These are phyloP conservation scores for Pulveroboletus sp. DNA, from an alignment of 768 basidiomycete genomes.

Conservation along the genomic window DNA sequence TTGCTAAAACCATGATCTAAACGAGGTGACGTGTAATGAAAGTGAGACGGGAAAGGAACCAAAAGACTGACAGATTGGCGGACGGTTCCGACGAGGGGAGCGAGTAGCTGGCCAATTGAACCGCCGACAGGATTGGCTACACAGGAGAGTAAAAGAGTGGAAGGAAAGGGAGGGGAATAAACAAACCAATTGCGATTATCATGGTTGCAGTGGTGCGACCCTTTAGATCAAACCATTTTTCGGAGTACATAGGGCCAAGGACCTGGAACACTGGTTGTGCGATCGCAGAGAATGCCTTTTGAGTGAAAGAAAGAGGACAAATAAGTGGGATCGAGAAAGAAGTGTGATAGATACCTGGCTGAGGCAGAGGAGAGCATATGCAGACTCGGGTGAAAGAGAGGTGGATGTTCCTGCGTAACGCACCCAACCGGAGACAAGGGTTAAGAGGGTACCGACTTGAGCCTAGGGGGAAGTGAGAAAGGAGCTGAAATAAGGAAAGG, in stretches of 20 bases:
- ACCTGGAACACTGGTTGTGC: conserved; percentile 76
- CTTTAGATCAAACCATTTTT: conserved; percentile 77
- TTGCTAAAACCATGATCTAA: conserved; percentile 68
- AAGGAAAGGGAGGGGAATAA: not conserved
- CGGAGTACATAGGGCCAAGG: conserved; percentile 76
- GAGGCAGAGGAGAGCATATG: conserved; percentile 67
- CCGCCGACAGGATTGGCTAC: conserved; percentile 73
- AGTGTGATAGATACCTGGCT: conserved; percentile 64
- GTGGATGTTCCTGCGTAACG: conserved; percentile 69
- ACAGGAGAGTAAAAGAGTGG: not conserved
- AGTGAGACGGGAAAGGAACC: too few species aligned
- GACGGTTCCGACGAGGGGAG: conserved; percentile 55
- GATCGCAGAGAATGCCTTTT: conserved; percentile 58
- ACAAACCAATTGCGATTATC: conserved; percentile 46
- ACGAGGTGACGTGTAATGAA: not conserved
- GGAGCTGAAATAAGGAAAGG: not conserved
- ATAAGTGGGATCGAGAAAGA: not conserved
- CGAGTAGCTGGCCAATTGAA: conserved; percentile 70
- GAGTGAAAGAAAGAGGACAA: not conserved
- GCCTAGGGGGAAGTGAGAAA: conserved; percentile 44
- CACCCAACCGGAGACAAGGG: conserved; percentile 73
- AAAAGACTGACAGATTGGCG: conserved; percentile 58
- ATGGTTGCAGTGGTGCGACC: conserved; percentile 80
- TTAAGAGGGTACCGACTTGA: conserved; percentile 49
- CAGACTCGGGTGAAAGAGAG: conserved; percentile 47